phyloP scores from a whole-genome alignment of 495 filamentous ascomycete genomes.

The Hypoxylon fragiforme region DNA sequence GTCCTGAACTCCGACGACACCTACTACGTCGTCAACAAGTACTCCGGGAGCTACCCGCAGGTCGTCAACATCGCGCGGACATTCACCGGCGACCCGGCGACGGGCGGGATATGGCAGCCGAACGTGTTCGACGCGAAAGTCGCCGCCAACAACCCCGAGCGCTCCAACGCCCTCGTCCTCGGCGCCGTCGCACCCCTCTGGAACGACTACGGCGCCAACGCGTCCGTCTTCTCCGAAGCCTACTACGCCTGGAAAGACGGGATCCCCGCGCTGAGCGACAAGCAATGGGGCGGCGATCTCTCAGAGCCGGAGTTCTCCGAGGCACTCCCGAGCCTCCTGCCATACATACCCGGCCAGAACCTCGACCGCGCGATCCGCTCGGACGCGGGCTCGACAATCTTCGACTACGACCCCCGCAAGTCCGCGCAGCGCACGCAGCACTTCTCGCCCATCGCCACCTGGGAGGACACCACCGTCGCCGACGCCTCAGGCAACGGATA shows the following conservation, averaged over 20 bases:
- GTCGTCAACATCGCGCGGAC: slow-evolving; percentile 44
- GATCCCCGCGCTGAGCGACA: slow-evolving; percentile 55
- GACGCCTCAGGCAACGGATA: slow-evolving; percentile 54
- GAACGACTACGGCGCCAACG: slow-evolving; percentile 57
- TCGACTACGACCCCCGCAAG: slow-evolving; percentile 45
- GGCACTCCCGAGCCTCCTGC: slow-evolving; percentile 44
- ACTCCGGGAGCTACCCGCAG: slow-evolving; percentile 50
- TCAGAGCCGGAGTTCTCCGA: slow-evolving; percentile 42
- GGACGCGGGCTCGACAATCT: slow-evolving; percentile 42
- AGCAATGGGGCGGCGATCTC: slow-evolving; percentile 58
- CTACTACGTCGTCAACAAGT: slow-evolving; percentile 54
- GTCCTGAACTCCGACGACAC: slow-evolving; percentile 58
- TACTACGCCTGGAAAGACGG: slow-evolving; percentile 54
- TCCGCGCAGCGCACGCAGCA: not conserved
- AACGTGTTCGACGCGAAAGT: slow-evolving; percentile 52
- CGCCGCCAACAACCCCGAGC: slow-evolving; percentile 48
- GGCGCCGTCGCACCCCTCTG: slow-evolving; percentile 52
- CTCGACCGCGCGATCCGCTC: slow-evolving; percentile 49
- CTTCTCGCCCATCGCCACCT: not conserved
- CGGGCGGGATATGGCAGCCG: slow-evolving; percentile 46
- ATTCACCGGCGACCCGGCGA: slow-evolving; percentile 50
- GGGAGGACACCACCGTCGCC: slow-evolving; percentile 10
- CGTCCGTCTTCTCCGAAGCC: slow-evolving; percentile 49
- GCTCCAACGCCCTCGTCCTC: slow-evolving; percentile 44
- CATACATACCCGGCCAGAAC: slow-evolving; percentile 50